Conservation (phyloP, 2,329 filamentous ascomycete species). For the Phialophora tarda region DNA sequence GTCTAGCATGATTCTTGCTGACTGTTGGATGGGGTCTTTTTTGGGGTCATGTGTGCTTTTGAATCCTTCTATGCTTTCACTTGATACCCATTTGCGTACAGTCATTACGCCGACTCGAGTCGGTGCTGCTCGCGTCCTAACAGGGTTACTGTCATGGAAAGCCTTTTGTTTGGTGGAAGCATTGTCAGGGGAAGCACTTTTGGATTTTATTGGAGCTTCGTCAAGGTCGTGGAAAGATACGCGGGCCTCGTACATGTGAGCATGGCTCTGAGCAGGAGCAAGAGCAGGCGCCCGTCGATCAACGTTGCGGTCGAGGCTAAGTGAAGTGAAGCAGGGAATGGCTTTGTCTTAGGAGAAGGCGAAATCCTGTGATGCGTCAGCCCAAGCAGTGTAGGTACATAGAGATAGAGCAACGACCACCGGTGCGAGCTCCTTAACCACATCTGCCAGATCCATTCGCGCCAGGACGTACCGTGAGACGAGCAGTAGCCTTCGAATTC, state of each 20-base stretch:
- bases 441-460: background rate
- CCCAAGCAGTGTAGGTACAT: background rate
- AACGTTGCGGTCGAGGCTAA: background rate
- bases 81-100: constrained; percentile 36
- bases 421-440: background rate
- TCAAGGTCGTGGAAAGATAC: background rate
- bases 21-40: constrained; percentile 11
- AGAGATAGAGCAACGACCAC: background rate
- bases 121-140: constrained; percentile 4
- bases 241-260: background rate
- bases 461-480: no score
- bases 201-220: constrained; percentile 2
- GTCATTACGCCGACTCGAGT: background rate
- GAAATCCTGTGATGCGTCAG: background rate
- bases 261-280: background rate
- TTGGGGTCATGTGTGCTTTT: constrained; percentile 13
- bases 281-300: background rate
- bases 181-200: background rate
- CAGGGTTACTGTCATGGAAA: constrained; percentile 6
- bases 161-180: constrained; percentile 10
- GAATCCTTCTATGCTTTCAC: constrained; percentile 25
- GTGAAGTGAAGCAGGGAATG: background rate
- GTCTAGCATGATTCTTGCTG: constrained; percentile 16
- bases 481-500: background rate
- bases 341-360: background rate